Percentiles rank a stretch among this genome's conserved stretches.
Conservation (phyloP, 352 stramenopile species). For the Phytophthora fragariae region DNA sequence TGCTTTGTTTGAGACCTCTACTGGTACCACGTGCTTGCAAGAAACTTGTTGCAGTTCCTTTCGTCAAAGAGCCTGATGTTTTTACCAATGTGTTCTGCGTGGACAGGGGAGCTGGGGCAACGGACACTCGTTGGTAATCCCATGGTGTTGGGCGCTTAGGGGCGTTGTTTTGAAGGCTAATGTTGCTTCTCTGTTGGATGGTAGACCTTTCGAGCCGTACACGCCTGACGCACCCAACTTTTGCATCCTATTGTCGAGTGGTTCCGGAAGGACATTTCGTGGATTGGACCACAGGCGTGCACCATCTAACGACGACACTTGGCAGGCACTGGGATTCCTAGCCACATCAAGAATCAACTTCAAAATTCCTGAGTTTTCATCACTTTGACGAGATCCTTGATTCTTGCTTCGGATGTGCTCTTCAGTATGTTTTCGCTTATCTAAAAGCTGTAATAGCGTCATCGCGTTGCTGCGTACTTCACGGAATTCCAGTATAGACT, state of each 20-base stretch:
- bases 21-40: not conserved
- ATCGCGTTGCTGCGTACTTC: conserved; percentile 25
- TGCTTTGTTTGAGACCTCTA: not conserved
- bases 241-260: conserved; percentile 19
- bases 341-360: conserved; percentile 17
- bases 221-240: conserved; percentile 13
- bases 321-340: conserved; percentile 18
- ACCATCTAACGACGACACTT: conserved; percentile 8
- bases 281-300: conserved; percentile 21
- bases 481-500: conserved; percentile 21
- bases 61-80: not conserved
- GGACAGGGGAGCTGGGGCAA: conserved; percentile 11
- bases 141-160: not conserved
- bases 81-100: not conserved
- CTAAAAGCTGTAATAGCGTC: conserved; percentile 9
- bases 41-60: not conserved
- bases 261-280: conserved; percentile 7
- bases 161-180: conserved; percentile 1
- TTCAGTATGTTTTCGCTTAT: not conserved
- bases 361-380: not conserved
- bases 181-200: conserved; percentile 12
- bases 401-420: conserved; percentile 5
- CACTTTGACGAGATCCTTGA: not conserved
- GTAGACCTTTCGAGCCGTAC: conserved; percentile 6
- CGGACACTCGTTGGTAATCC: conserved; percentile 3